These are phyloP conservation scores for Nymphaea colorata DNA, from an alignment of 164 flowering plant genomes.

Conservation along the genomic window DNA sequence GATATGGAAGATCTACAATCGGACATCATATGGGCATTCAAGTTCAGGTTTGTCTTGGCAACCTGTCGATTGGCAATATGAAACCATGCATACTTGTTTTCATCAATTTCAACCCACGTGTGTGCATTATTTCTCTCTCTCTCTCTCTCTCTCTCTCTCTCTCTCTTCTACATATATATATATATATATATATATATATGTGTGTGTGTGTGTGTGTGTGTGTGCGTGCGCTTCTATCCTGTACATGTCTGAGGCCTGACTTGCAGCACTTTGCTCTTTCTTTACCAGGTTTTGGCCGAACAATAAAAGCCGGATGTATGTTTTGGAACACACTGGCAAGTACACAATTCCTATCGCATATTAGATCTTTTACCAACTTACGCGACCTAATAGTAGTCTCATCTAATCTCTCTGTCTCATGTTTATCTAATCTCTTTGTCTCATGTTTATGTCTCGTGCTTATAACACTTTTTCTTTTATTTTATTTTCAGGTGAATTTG, in stretches of 20 bases:
- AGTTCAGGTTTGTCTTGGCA: constrained; percentile 18
- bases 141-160: too few relatives aligned
- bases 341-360: not conserved
- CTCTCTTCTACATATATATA: too few relatives aligned
- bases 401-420: too few relatives aligned
- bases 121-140: too few relatives aligned
- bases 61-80: not conserved
- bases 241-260: not conserved
- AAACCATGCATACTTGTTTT: not conserved
- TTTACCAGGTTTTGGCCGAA: constrained; percentile 29
- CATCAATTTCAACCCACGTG: not conserved
- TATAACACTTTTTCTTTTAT: not conserved
- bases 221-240: not conserved
- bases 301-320: constrained; percentile 29
- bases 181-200: too few relatives aligned
- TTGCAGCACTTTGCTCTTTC: not conserved
- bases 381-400: not conserved
- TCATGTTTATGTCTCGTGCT: too few relatives aligned
- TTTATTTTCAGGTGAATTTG: constrained; percentile 19
- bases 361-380: not conserved
- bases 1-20: constrained; percentile 18
- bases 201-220: not conserved
- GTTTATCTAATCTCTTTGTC: too few relatives aligned
- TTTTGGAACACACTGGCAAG: constrained; percentile 31
- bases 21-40: constrained; percentile 18